Conservation (phyloP, 345 rosid genomes). For the Rhizophora mangle region DNA sequence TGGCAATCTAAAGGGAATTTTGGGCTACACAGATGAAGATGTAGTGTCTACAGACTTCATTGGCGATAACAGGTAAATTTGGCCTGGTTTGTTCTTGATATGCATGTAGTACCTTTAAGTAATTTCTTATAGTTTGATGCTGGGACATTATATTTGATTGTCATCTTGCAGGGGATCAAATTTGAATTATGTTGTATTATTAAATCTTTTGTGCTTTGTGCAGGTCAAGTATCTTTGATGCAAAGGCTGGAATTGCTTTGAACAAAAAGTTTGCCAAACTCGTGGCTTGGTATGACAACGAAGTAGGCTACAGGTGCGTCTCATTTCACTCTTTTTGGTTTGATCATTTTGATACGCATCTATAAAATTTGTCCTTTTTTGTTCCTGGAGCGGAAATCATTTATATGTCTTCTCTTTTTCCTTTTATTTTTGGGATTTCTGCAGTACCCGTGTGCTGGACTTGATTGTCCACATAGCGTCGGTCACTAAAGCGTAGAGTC, state of each 20-base stretch:
- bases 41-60: slow-evolving; percentile 81
- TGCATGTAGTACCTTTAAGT: too few species aligned
- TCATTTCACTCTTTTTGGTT: neutral
- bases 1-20: slow-evolving; percentile 75
- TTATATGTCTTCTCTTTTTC: neutral
- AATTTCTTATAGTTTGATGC: too few species aligned
- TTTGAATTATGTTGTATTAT: neutral
- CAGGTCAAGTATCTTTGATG: slow-evolving; percentile 95
- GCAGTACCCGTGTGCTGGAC: slow-evolving; percentile 77
- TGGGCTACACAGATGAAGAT: slow-evolving; percentile 85
- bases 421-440: neutral
- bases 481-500: slow-evolving; percentile 36
- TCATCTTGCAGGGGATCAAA: too few species aligned
- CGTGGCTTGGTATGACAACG: slow-evolving; percentile 90
- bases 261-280: slow-evolving; percentile 63
- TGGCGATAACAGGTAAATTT: slow-evolving; percentile 63
- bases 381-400: too few species aligned
- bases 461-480: slow-evolving; percentile 68
- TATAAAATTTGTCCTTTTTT: too few species aligned
- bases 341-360: neutral
- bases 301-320: slow-evolving; percentile 83
- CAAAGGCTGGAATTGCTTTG: slow-evolving; percentile 88
- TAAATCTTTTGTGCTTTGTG: neutral
- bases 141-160: too few species aligned
- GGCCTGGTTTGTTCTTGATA: neutral